Base-by-base conservation (phyloP, 768 basidiomycete species). In the Calvatia gigantea region DNA sequence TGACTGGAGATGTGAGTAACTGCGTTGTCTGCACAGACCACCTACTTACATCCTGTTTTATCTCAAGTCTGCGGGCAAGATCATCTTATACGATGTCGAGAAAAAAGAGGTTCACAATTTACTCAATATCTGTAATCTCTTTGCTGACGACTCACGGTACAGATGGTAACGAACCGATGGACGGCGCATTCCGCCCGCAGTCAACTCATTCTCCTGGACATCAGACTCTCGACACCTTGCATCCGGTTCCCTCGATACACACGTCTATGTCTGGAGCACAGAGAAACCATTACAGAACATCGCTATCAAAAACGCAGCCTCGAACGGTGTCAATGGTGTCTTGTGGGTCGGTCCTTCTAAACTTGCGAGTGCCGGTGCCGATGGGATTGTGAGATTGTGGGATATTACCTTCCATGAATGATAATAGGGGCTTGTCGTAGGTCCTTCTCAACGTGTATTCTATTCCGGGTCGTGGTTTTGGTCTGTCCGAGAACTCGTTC, bases 171-270 rank as follows among this genome's bases (percentile, higher is more conserved):
- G 35, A 78, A 85, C 2, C 83, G 85, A 54, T 98, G 96, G 96
- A 81, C 89, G 6, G 84, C 86, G 75, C 96, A 98, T 72, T 78
- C 86, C 7, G 91, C 84, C 0, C 85, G 91, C 27, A 81, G n/a
- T 98, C 58, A 81, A 86, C 61, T 83, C 90, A 8, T 77, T 98
- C 15, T 73, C 82, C 1, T 94, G 89, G 85, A 84, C 89, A 6
- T 61, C 81, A 5, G 85, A 90, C 64, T 85, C 86, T 6, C 77
- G 78, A 58, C 85, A 94, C 64, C 81, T 89, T 59, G 94, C 86
- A 9, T 94, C 93, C 3, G 94, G 88, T 9, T 91, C 93, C 17
- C 78, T 96, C n/a, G 96, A 98, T 67, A 95, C 94, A 28, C 83
- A 93, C 61, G 83, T 96, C 4, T 97, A 94, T 64, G 72, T 98